These are phyloP conservation scores for Lactarius trivialis DNA, from an alignment of 768 basidiomycete genomes.

Conservation along the genomic window DNA sequence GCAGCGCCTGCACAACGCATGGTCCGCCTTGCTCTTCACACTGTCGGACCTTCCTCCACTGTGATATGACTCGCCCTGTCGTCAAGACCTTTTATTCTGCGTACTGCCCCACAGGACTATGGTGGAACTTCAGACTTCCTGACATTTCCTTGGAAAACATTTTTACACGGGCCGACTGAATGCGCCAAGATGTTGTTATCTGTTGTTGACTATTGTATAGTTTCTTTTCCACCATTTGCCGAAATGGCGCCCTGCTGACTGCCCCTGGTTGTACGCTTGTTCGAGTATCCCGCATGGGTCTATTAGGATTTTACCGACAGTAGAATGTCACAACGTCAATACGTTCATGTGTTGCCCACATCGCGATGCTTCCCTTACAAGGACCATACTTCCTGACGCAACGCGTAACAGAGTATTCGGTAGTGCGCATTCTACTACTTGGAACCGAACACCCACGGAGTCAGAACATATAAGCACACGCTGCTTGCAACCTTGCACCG, in stretches of 20 bases:
- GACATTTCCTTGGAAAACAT: slow-evolving; percentile 8
- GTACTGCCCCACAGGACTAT: slow-evolving; percentile 1
- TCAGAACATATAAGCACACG: neutral
- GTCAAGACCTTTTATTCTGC: neutral
- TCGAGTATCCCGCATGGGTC: neutral
- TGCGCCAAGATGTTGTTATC: neutral
- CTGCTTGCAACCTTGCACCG: neutral
- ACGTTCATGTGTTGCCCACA: neutral
- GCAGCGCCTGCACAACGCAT: neutral
- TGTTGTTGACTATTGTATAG: neutral
- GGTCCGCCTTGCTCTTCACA: neutral
- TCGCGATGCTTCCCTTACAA: neutral
- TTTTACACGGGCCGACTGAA: slow-evolving; percentile 3
- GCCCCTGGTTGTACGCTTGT: neutral
- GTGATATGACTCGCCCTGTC: neutral
- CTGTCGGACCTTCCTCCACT: neutral
- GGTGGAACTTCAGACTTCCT: slow-evolving; percentile 7
- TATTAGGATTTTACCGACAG: neutral
- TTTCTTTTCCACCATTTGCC: neutral
- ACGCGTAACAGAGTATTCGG: neutral
- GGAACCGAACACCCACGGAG: neutral
- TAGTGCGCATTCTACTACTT: neutral
- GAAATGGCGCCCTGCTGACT: neutral
- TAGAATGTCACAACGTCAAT: neutral
- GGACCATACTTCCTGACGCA: neutral